Conservation (phyloP, 2,329 filamentous ascomycete species). For the Pleomassaria siparia region DNA sequence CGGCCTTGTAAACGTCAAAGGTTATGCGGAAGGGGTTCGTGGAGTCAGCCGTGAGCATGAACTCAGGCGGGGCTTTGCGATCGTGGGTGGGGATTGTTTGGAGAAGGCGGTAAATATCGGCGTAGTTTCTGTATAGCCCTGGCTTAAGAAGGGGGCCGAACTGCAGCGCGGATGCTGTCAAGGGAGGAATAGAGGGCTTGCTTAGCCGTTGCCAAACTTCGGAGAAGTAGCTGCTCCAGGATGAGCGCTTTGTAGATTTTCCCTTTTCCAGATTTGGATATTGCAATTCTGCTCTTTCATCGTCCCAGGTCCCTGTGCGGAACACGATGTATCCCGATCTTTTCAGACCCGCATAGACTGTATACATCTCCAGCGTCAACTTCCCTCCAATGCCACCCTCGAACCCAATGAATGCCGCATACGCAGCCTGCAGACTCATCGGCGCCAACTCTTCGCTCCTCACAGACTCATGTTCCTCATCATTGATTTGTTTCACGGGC, state of each 20-base stretch:
- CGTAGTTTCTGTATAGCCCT: conserved; percentile 58
- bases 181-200: conserved; percentile 15
- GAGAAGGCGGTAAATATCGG: conserved; percentile 74
- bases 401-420: conserved; percentile 77
- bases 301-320: conserved; percentile 61
- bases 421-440: conserved; percentile 87
- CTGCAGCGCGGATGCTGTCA: conserved; percentile 24
- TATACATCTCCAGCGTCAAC: conserved; percentile 75
- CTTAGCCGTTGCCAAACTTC: conserved; percentile 37
- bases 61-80: conserved; percentile 48
- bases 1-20: conserved; percentile 81
- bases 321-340: conserved; percentile 79
- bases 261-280: conserved; percentile 1
- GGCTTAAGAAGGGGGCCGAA: conserved; percentile 55
- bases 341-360: conserved; percentile 83
- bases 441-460: conserved; percentile 65
- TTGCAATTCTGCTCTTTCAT: conserved; percentile 26
- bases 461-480: conserved; percentile 26
- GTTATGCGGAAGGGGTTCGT: conserved; percentile 68
- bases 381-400: conserved; percentile 56
- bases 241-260: conserved; percentile 13
- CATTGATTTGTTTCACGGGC: conserved; percentile 54
- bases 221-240: conserved; percentile 40
- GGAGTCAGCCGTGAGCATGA: conserved; percentile 31
- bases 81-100: conserved; percentile 72